These are phyloP conservation scores for Antitrichia curtipendula DNA, from an alignment of 225 moss, liverwort and hornwort species.

Conservation along the genomic window DNA sequence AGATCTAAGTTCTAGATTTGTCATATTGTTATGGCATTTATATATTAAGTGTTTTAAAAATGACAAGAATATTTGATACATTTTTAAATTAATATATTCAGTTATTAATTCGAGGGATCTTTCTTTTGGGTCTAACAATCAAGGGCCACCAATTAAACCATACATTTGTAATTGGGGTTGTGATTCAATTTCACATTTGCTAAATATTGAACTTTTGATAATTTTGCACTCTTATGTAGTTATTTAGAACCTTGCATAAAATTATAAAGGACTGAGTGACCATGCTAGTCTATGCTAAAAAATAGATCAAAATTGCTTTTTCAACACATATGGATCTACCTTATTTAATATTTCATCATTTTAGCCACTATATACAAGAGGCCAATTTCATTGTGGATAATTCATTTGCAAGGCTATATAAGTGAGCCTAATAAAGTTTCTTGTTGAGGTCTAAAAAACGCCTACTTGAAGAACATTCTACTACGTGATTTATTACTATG, in stretches of 20 bases:
- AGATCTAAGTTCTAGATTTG: not conserved
- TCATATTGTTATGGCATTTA: not conserved
- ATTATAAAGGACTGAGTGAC: not conserved
- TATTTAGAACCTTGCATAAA: not conserved
- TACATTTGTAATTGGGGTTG: not conserved
- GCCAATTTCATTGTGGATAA: not conserved
- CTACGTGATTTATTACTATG: not conserved
- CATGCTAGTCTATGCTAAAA: not conserved
- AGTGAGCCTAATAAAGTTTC: not conserved
- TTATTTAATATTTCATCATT: not conserved
- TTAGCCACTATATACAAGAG: not conserved
- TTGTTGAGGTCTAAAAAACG: accelerated
- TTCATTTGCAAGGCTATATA: not conserved
- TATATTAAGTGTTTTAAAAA: too few species aligned
- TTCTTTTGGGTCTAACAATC: too few species aligned
- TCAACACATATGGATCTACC: not conserved
- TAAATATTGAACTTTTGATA: not conserved
- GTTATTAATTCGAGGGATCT: accelerated
- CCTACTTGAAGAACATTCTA: not conserved
- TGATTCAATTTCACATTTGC: not conserved
- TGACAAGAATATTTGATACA: not conserved
- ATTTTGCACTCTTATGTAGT: not conserved
- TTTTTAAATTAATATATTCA: not conserved
- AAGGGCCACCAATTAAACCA: not conserved
- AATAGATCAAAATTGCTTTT: not conserved